Conservation (phyloP, 352 stramenopile genomes). For the Globisporangium takayamanum region DNA sequence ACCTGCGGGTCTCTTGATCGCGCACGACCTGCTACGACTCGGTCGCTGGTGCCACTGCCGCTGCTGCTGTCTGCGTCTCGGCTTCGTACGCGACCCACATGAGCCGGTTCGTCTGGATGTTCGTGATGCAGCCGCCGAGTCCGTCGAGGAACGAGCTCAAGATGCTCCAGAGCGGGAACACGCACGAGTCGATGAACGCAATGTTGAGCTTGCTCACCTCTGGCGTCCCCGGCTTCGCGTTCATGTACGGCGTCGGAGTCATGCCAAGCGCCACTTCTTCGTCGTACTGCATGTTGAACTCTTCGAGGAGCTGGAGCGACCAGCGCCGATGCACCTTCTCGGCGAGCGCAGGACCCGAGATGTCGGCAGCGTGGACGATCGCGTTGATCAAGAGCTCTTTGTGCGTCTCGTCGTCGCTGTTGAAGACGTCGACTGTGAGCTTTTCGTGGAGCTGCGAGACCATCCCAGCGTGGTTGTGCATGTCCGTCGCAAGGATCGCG, state of each 20-base stretch:
- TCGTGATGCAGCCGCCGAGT: conserved; percentile 46
- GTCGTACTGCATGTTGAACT: conserved; percentile 81
- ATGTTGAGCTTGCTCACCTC: conserved; percentile 75
- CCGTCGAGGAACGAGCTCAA: conserved; percentile 56
- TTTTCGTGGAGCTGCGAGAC: conserved; percentile 64
- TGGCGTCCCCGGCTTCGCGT: conserved; percentile 40
- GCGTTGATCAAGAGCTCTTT: conserved; percentile 65
- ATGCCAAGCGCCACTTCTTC: conserved; percentile 67
- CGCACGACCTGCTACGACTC: not conserved
- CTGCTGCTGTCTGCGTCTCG: conserved; percentile 16
- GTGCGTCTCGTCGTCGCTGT: conserved; percentile 42
- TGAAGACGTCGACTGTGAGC: conserved; percentile 47
- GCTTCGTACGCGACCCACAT: conserved; percentile 38
- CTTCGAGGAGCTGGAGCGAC: conserved; percentile 52
- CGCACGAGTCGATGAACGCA: conserved; percentile 77
- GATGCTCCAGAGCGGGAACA: conserved; percentile 79
- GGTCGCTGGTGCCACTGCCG: not conserved
- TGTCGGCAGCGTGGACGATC: conserved; percentile 75
- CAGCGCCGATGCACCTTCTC: conserved; percentile 56
- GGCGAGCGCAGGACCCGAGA: conserved; percentile 61
- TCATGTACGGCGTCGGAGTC: conserved; percentile 73
- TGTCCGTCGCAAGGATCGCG: conserved; percentile 81
- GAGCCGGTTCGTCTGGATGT: conserved; percentile 59
- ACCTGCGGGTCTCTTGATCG: not conserved
- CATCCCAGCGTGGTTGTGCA: conserved; percentile 69